A percentile compares a stretch with the other conserved stretches of the same genome.
phyloP scores from a whole-genome alignment of 352 stramenopile genomes.

The Paralagenidium karlingii region DNA sequence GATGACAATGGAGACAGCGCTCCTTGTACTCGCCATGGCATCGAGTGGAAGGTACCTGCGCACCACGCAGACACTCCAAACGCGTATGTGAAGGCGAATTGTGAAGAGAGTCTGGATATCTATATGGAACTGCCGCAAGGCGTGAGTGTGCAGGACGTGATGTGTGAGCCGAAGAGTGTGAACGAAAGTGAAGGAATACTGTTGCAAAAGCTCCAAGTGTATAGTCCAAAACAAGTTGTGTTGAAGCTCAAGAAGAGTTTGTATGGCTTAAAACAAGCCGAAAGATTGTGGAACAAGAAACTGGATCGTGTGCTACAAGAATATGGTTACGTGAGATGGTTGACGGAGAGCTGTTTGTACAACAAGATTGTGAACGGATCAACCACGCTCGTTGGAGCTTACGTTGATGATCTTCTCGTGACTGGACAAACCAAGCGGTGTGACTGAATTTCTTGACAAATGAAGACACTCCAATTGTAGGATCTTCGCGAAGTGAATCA shows the following conservation, averaged over 20 bases:
- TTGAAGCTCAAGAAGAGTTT: slow-evolving; percentile 8
- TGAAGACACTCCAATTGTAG: background rate
- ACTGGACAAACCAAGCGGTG: slow-evolving; percentile 3
- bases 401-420: slow-evolving; percentile 8
- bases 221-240: slow-evolving; percentile 1
- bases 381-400: slow-evolving; percentile 8
- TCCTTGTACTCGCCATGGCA: background rate
- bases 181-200: background rate
- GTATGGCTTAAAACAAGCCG: slow-evolving; percentile 16
- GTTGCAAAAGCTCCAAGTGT: background rate
- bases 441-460: slow-evolving; percentile 6
- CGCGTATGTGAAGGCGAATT: background rate
- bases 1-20: background rate
- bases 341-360: slow-evolving; percentile 13
- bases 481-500: background rate
- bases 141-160: too few species aligned
- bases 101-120: background rate
- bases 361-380: slow-evolving; percentile 3
- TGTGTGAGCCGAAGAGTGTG: too few species aligned
- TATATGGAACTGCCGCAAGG: background rate
- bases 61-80: background rate
- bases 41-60: background rate
- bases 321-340: slow-evolving; percentile 7
- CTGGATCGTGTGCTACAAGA: slow-evolving; percentile 6
- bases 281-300: slow-evolving; percentile 11